phyloP scores from a whole-genome alignment of 345 rosid genomes.

The Linum usitatissimum region DNA sequence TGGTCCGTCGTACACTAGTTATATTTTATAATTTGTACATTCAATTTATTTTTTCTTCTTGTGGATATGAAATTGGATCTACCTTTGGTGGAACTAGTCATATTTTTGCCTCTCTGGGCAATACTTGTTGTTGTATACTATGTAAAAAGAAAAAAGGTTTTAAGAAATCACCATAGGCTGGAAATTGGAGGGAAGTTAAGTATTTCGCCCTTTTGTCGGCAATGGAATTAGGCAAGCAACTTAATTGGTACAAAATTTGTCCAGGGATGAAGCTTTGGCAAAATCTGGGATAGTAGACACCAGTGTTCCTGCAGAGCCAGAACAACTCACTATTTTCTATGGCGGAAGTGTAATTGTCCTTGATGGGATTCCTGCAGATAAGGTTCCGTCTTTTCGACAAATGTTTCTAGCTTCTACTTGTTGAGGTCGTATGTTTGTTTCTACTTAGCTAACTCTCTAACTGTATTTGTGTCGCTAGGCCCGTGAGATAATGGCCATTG shows the following conservation, averaged over 20 bases:
- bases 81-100: too few relatives aligned
- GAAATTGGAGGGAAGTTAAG: too few relatives aligned
- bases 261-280: constrained; percentile 26
- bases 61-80: too few relatives aligned
- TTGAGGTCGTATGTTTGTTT: not conserved
- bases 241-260: not conserved
- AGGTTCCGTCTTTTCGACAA: constrained; percentile 30
- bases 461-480: constrained; percentile 26
- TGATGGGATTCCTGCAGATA: constrained; percentile 54
- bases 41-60: too few relatives aligned
- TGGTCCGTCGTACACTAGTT: too few relatives aligned
- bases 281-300: constrained; percentile 25
- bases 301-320: constrained; percentile 17
- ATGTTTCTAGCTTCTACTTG: not conserved
- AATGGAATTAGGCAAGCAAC: too few relatives aligned
- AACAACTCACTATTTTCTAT: constrained; percentile 76
- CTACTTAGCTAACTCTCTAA: not conserved
- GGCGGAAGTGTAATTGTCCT: constrained; percentile 65
- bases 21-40: too few relatives aligned
- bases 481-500: constrained; percentile 57
- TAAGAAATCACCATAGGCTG: too few relatives aligned
- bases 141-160: too few relatives aligned
- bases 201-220: too few relatives aligned
- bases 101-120: too few relatives aligned
- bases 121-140: too few relatives aligned